Percentiles rank a stretch among this genome's conserved stretches.
These are phyloP conservation scores for Epicoccum nigrum DNA, from an alignment of 2,329 filamentous ascomycete species.

Conservation along the genomic window DNA sequence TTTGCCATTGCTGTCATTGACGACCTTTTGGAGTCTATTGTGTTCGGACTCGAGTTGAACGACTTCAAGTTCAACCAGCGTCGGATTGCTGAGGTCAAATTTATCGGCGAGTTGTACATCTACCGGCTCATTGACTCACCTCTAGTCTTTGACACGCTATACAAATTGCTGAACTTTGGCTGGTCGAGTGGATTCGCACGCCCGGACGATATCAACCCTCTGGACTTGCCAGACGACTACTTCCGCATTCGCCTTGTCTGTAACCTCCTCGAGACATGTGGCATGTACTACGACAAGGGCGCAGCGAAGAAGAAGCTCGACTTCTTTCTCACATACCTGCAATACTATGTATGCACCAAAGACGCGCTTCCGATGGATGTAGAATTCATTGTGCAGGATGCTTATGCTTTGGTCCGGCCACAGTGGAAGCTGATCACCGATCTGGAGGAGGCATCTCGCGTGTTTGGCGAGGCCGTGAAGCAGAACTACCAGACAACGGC, in stretches of 20 bases:
- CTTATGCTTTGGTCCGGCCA: conserved; percentile 80
- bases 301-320: conserved; percentile 95
- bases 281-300: conserved; percentile 93
- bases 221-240: conserved; percentile 92
- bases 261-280: conserved; percentile 90
- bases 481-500: conserved; percentile 86
- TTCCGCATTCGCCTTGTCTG: conserved; percentile 92
- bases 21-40: conserved; percentile 86
- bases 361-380: conserved; percentile 92
- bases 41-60: conserved; percentile 87
- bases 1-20: conserved; percentile 94
- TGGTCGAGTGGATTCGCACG: conserved; percentile 82
- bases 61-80: conserved; percentile 98
- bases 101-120: conserved; percentile 94
- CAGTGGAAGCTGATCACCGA: conserved; percentile 89
- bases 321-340: conserved; percentile 95
- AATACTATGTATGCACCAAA: conserved; percentile 95
- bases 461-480: conserved; percentile 85
- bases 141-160: conserved; percentile 93
- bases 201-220: conserved; percentile 74
- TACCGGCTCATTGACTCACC: conserved; percentile 96
- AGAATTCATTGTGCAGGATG: conserved; percentile 94
- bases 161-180: conserved; percentile 91
- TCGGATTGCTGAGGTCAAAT: conserved; percentile 93
- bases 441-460: conserved; percentile 79